Conservation (phyloP, 176 grass and related monocot genomes). For the Ananas comosus region DNA sequence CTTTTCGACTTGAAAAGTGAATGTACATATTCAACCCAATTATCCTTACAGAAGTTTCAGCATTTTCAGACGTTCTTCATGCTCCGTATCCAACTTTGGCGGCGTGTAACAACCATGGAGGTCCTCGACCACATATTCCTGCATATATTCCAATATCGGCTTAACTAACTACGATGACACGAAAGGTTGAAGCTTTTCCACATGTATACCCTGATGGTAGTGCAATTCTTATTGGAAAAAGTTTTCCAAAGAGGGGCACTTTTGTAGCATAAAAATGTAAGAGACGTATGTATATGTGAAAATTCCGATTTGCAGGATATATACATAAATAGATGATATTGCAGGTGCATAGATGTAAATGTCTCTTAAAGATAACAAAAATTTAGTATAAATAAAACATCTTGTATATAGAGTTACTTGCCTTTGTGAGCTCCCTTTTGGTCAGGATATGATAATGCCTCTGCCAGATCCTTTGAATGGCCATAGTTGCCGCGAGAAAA, state of each 20-base stretch:
- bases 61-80: conserved; percentile 75
- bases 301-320: no score
- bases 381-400: background rate
- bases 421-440: conserved; percentile 95
- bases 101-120: conserved; percentile 61
- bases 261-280: no score
- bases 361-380: background rate
- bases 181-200: background rate
- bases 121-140: conserved; percentile 96
- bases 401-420: conserved; percentile 14
- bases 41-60: conserved; percentile 63
- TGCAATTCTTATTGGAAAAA: no score
- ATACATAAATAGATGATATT: no score
- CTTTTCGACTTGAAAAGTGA: background rate
- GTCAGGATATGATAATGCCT: conserved; percentile 95
- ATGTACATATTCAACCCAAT: background rate
- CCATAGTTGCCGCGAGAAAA: conserved; percentile 81
- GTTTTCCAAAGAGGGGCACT: no score
- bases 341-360: background rate
- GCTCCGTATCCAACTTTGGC: conserved; percentile 76
- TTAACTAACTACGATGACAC: background rate
- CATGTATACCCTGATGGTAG: background rate
- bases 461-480: conserved; percentile 94
- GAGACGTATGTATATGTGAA: no score
- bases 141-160: background rate